A percentile compares a stretch with the other conserved stretches of the same genome.
Evolutionary conservation across 2,329 filamentous ascomycete species (phyloP).

Genomic region (Botrytis hyacinthi): DNA sequence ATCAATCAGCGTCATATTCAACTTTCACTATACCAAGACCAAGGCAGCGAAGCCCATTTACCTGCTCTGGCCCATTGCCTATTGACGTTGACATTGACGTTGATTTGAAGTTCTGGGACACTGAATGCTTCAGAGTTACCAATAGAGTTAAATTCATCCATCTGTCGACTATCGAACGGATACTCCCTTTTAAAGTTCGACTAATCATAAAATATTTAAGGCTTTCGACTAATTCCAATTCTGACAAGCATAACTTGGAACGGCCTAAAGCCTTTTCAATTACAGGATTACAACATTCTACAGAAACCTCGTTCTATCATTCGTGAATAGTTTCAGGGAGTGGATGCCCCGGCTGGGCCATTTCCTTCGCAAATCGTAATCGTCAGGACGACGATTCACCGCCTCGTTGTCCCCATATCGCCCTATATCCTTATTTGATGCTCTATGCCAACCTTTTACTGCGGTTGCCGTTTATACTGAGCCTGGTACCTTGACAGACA

Average conservation of each 20-base stretch:
- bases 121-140: background rate
- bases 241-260: conserved; percentile 1
- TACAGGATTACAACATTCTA: background rate
- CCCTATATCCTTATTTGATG: conserved; percentile 13
- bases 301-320: conserved; percentile 10
- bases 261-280: conserved; percentile 6
- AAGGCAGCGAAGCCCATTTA: background rate
- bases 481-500: conserved; percentile 6
- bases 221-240: conserved; percentile 1
- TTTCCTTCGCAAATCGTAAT: conserved; percentile 18
- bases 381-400: conserved; percentile 20
- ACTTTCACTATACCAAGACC: background rate
- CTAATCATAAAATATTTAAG: conserved; percentile 16
- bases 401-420: conserved; percentile 15
- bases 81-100: background rate
- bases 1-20: conserved; percentile 7
- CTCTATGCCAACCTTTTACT: background rate
- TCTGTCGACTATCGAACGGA: conserved; percentile 13
- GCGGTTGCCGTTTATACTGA: conserved; percentile 4
- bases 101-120: conserved; percentile 6
- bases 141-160: conserved; percentile 1
- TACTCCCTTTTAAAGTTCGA: conserved; percentile 14
- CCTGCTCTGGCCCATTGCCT: conserved; percentile 2
- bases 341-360: conserved; percentile 14
- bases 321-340: conserved; percentile 11